Evolutionary conservation across 2,329 filamentous ascomycete genomes (phyloP).

Genomic region (Akanthomyces lecanii): DNA sequence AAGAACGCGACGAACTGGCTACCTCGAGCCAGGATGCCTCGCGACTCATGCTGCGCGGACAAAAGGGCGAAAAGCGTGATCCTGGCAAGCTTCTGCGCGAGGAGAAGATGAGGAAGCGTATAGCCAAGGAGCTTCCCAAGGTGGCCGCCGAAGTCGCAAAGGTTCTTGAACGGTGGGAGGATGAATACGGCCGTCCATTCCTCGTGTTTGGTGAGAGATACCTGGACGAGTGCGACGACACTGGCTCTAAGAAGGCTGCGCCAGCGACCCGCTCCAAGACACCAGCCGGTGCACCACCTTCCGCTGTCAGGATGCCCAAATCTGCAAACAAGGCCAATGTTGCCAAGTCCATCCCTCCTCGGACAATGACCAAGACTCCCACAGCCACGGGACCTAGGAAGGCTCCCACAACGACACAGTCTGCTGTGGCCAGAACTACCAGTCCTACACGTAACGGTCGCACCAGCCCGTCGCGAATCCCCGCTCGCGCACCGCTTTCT

Average conservation of each 20-base stretch:
- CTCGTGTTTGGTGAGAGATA: constrained; percentile 89
- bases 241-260: constrained; percentile 53
- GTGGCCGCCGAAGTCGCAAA: constrained; percentile 79
- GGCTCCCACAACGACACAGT: constrained; percentile 26
- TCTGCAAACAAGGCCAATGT: constrained; percentile 28
- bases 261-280: constrained; percentile 63
- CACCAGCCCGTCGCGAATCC: constrained; percentile 51
- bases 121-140: constrained; percentile 93
- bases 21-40: constrained; percentile 93
- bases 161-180: constrained; percentile 81
- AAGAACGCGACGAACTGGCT: constrained; percentile 82
- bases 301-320: constrained; percentile 36
- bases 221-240: constrained; percentile 73
- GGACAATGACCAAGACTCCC: constrained; percentile 51
- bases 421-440: constrained; percentile 20
- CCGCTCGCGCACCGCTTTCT: constrained; percentile 64
- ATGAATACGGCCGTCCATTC: constrained; percentile 91
- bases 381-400: constrained; percentile 35
- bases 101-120: constrained; percentile 98
- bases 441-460: constrained; percentile 25
- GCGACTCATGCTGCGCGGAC: constrained; percentile 82
- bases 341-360: constrained; percentile 33
- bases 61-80: constrained; percentile 91
- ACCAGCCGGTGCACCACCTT: constrained; percentile 58
- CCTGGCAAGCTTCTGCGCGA: constrained; percentile 90